phyloP scores from a whole-genome alignment of 768 basidiomycete genomes.

The Mycena venus region DNA sequence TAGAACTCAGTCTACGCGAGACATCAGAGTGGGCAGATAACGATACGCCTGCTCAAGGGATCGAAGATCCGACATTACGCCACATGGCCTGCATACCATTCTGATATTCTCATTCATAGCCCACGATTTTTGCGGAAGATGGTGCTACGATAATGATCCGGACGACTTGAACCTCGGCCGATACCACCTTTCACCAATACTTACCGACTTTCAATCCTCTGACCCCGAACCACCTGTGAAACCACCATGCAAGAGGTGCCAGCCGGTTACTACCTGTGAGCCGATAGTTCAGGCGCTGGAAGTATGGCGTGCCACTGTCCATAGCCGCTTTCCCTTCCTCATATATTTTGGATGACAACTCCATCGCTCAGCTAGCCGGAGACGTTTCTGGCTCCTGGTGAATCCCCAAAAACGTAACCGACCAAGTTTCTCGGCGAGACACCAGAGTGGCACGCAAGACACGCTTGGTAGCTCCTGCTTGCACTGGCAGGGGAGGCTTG shows the following conservation, averaged over 20 bases:
- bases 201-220: not conserved
- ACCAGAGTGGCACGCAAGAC: not conserved
- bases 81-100: too few relatives aligned
- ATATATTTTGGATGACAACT: not conserved
- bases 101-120: not conserved
- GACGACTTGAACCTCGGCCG: not conserved
- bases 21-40: too few relatives aligned
- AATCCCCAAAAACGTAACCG: not conserved
- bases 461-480: too few relatives aligned
- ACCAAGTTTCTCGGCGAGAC: not conserved
- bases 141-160: slow-evolving; percentile 1
- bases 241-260: not conserved
- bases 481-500: too few relatives aligned
- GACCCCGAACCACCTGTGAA: not conserved
- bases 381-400: not conserved
- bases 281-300: not conserved
- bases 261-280: not conserved
- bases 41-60: not conserved
- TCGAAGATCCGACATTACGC: not conserved
- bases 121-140: not conserved
- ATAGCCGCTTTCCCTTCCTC: not conserved
- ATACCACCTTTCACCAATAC: not conserved
- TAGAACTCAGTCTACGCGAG: too few relatives aligned
- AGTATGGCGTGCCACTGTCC: not conserved
- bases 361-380: not conserved